Base-by-base conservation (phyloP, 2,329 filamentous ascomycete species). In the Trichoderma guizhouense region DNA sequence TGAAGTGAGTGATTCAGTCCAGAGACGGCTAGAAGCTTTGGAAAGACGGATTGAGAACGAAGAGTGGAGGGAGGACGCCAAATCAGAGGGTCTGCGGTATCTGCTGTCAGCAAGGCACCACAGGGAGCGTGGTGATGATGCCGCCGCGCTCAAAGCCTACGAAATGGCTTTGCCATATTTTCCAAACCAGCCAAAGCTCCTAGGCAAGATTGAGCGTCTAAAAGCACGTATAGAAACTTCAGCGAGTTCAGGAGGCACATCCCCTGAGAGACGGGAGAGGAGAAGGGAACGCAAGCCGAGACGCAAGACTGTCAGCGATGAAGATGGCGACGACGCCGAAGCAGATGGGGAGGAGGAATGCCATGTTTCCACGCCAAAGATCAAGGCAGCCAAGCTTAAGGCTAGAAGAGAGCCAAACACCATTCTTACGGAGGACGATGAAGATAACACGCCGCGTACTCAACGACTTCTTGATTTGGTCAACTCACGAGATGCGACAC, bases 101-200 rank as follows among this genome's bases (percentile, higher is more conserved):
- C 83, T 98, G 39, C 86, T 98, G n/a, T 94, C 96, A 86, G 95
- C 94, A 1, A 93, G 96, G 75, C 94, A 98, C 79, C 93, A 97
- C 78, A 94, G 95, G 78, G 93, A 94, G 67, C 87, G 90, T 5
- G 94, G 94, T 2, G 93, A 98, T 75, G 90, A 97, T 66, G 85
- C 84, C 4, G 92, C 89, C 39, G 94, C 95, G 0, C 82, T 98
- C 72, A 90, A 89, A 76, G 95, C 96, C 89, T 98, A 97, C 78
- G 91, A 95, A 79, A 85, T 93, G 74, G 95, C 95, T 0, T 83
- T 94, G 67, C 92, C 93, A 0, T 96, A 90, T 81, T 98, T 98
- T 76, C 95, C 95, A 0, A 91, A 90, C 1, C 96, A 98, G 79
- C 87, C 90, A 63, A 97, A 95, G 82, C 85, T 94, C 36, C 76